A percentile compares a stretch with the other conserved stretches of the same genome.
phyloP scores from a whole-genome alignment of 1,284 basidiomycete genomes.

The Irpex sp. region DNA sequence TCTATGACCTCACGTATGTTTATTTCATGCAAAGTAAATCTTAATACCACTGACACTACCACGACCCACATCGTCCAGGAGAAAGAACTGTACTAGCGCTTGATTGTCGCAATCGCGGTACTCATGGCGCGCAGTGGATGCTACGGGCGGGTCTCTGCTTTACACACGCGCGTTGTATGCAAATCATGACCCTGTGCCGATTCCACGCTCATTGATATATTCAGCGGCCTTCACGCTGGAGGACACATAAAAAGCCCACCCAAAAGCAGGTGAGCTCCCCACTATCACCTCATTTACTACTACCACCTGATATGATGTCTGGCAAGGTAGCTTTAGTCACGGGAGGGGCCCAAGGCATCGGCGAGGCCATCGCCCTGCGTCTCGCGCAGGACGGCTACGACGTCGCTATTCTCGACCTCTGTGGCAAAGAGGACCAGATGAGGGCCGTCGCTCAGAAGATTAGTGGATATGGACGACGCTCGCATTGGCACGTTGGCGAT shows the following conservation, averaged over 20 bases:
- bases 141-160: no score
- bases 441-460: conserved; percentile 17
- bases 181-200: no score
- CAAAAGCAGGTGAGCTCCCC: background rate
- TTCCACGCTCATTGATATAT: no score
- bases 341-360: conserved; percentile 23
- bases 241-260: background rate
- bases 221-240: no score
- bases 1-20: no score
- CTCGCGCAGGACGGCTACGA: conserved; percentile 21
- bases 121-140: no score
- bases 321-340: conserved; percentile 20
- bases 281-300: background rate
- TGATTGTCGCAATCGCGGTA: no score
- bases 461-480: conserved; percentile 9
- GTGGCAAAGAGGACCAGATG: conserved; percentile 10
- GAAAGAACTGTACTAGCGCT: no score
- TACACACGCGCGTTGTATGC: no score
- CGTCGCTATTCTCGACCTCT: conserved; percentile 21
- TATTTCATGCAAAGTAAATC: no score
- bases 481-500: conserved; percentile 15
- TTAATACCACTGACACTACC: no score
- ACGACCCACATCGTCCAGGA: no score
- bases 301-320: background rate
- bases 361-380: conserved; percentile 20